Conservation (phyloP, 257 asterid genomes). For the Gentiana straminea region DNA sequence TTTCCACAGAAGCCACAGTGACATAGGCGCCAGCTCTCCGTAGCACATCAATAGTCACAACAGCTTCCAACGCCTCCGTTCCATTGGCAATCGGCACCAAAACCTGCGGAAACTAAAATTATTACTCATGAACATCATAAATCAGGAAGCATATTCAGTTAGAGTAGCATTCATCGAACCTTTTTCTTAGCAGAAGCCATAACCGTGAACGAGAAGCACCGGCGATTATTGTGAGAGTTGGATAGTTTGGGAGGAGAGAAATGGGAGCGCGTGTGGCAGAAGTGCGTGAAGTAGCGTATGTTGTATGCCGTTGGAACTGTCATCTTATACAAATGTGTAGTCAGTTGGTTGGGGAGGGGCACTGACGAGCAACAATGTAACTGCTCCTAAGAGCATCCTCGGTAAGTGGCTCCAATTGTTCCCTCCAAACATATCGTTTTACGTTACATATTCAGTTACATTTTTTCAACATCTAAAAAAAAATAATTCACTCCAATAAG, state of each 20-base stretch:
- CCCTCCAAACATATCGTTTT: no score
- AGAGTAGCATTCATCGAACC: no score
- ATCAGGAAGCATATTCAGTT: background rate
- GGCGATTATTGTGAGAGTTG: constrained; percentile 9
- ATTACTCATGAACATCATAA: background rate
- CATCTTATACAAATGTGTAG: no score
- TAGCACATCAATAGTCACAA: constrained; percentile 63
- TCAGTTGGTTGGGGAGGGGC: no score
- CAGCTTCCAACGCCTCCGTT: constrained; percentile 94
- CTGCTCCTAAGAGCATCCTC: no score
- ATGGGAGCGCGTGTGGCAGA: constrained; percentile 10
- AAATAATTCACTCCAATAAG: no score
- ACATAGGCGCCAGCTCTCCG: constrained; percentile 97
- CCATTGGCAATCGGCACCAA: constrained; percentile 98
- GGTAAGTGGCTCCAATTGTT: no score
- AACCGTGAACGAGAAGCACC: constrained; percentile 30
- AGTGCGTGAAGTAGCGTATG: constrained; percentile 39
- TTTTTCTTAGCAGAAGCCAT: constrained; percentile 65
- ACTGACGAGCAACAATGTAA: no score
- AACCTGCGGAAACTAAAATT: constrained; percentile 32
- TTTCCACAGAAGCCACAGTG: constrained; percentile 87
- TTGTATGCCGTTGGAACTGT: constrained; percentile 1
- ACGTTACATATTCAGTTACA: no score
- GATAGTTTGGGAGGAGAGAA: constrained; percentile 11
- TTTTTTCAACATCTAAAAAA: no score